Evolutionary conservation across 352 stramenopile species (phyloP).

Genomic region (Phytophthora sansomeana): DNA sequence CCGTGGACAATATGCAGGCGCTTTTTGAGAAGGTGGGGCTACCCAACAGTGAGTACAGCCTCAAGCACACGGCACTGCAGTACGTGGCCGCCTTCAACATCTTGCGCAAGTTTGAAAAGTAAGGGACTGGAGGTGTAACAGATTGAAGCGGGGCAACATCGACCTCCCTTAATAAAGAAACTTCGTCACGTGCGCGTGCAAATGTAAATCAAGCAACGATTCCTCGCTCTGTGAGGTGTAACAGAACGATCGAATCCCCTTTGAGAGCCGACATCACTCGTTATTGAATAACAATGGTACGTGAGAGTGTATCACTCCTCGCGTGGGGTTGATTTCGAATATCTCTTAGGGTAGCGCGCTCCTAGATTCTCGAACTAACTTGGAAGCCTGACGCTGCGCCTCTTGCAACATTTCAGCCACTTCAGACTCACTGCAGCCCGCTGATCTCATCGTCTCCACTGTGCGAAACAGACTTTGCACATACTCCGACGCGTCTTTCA

Average conservation of each 20-base stretch:
- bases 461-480: conserved; percentile 18
- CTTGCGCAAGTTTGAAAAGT: conserved; percentile 84
- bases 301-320: background rate
- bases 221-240: no score
- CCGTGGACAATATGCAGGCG: conserved; percentile 65
- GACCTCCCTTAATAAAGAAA: conserved; percentile 12
- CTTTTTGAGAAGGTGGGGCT: conserved; percentile 86
- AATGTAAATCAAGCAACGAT: no score
- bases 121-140: conserved; percentile 15
- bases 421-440: background rate
- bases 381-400: conserved; percentile 11
- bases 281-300: background rate
- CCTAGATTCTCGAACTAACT: conserved; percentile 1
- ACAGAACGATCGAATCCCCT: background rate
- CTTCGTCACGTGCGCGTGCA: background rate
- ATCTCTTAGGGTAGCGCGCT: background rate
- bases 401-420: conserved; percentile 9
- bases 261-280: background rate
- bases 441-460: conserved; percentile 9
- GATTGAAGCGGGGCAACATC: background rate
- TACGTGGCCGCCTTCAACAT: conserved; percentile 91
- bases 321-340: background rate
- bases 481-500: conserved; percentile 16
- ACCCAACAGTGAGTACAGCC: conserved; percentile 73
- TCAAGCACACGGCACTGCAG: conserved; percentile 90